Percentiles rank a stretch among this genome's conserved stretches.
Evolutionary conservation across 2,329 filamentous ascomycete species (phyloP).

Genomic region (Colletotrichum sp.): DNA sequence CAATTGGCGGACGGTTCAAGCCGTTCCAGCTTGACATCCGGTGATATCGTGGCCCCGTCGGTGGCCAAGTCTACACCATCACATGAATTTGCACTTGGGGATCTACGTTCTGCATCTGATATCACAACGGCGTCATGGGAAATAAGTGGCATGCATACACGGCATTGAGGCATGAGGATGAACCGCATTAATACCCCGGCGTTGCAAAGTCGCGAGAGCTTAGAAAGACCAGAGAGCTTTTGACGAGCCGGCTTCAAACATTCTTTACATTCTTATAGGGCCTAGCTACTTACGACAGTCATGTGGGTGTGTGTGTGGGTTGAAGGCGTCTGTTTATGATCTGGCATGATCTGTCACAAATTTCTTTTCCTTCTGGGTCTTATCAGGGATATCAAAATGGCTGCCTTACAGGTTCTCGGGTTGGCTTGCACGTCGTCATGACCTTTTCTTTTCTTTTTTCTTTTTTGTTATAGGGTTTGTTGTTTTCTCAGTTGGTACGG

Average conservation of each 20-base stretch:
- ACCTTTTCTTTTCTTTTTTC: background rate
- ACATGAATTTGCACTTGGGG: background rate
- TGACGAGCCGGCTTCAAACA: slow-evolving; percentile 16
- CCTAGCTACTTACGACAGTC: slow-evolving; percentile 2
- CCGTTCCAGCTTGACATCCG: slow-evolving; percentile 84
- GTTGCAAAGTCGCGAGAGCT: slow-evolving; percentile 18
- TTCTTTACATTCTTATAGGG: slow-evolving; percentile 16
- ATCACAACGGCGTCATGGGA: slow-evolving; percentile 17
- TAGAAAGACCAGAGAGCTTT: slow-evolving; percentile 19
- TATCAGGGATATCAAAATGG: slow-evolving; percentile 16
- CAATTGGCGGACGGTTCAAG: slow-evolving; percentile 81
- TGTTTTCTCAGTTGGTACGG: background rate
- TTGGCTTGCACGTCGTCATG: slow-evolving; percentile 17
- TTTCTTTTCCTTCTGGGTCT: background rate
- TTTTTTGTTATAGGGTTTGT: background rate
- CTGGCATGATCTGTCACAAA: background rate
- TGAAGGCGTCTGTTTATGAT: background rate
- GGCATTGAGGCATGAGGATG: slow-evolving; percentile 16
- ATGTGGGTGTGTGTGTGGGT: background rate
- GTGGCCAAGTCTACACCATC: background rate
- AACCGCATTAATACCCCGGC: slow-evolving; percentile 20
- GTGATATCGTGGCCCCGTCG: slow-evolving; percentile 35
- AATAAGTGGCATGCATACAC: slow-evolving; percentile 15
- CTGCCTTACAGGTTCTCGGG: background rate
- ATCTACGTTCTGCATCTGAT: slow-evolving; percentile 12